Evolutionary conservation across 1,284 basidiomycete genomes (phyloP).

Genomic region (Ustilago trichophora): DNA sequence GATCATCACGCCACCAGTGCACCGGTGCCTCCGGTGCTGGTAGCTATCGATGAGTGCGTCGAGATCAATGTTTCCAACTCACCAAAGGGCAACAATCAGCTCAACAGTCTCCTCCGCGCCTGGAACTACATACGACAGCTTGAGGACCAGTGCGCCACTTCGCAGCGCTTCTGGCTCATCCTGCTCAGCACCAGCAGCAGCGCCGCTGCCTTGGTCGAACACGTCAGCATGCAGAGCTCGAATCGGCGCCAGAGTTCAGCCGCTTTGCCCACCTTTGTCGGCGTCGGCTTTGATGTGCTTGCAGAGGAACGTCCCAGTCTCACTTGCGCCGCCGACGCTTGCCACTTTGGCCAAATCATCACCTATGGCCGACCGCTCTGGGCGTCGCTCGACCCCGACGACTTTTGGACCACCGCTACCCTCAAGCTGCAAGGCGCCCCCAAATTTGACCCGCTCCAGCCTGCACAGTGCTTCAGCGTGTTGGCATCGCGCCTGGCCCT

Average conservation of each 20-base stretch:
- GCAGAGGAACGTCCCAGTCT: too few species aligned
- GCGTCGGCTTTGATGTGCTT: constrained; percentile 1
- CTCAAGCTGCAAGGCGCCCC: too few species aligned
- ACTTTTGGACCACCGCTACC: too few species aligned
- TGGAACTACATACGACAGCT: constrained; percentile 2
- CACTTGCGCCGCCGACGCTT: too few species aligned
- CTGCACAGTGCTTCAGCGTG: too few species aligned
- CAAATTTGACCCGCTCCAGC: too few species aligned
- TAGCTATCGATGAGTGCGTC: constrained; percentile 14
- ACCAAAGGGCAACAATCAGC: neutral
- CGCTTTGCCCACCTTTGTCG: neutral
- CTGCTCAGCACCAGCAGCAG: constrained; percentile 16
- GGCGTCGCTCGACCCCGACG: too few species aligned
- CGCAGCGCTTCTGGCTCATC: constrained; percentile 12
- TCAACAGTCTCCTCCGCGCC: constrained; percentile 1
- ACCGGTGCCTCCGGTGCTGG: too few species aligned
- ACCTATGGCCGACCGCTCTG: too few species aligned
- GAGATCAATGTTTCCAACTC: neutral
- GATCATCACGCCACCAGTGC: neutral
- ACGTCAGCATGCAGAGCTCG: neutral
- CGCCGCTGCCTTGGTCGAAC: neutral
- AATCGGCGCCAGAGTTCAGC: neutral
- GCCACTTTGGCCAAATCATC: too few species aligned
- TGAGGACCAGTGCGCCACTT: neutral
- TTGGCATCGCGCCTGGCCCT: too few species aligned